These are phyloP conservation scores for Lumnitzera littorea DNA, from an alignment of 345 rosid species.

Conservation along the genomic window DNA sequence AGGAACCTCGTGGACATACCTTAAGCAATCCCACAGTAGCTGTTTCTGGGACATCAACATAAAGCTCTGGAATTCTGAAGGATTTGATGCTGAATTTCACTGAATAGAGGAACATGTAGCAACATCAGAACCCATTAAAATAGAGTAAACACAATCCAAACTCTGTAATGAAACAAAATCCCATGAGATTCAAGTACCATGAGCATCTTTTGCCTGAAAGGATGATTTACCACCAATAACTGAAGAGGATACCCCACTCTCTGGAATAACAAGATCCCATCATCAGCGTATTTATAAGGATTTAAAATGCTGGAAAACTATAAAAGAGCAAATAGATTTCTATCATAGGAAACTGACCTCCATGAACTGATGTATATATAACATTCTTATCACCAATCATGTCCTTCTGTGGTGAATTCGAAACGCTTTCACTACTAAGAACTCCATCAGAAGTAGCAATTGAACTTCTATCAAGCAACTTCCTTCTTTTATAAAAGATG, in stretches of 20 bases:
- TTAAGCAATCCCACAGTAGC: slow-evolving; percentile 80
- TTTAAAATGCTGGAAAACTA: slow-evolving; percentile 6
- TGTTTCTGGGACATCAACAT: slow-evolving; percentile 77
- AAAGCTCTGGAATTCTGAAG: slow-evolving; percentile 81
- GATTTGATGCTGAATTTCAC: slow-evolving; percentile 92
- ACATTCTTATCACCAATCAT: slow-evolving; percentile 24
- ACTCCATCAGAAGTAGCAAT: slow-evolving; percentile 61
- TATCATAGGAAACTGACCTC: slow-evolving; percentile 30
- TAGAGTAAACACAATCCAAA: slow-evolving; percentile 5
- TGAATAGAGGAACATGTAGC: slow-evolving; percentile 31
- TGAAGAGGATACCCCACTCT: slow-evolving; percentile 31
- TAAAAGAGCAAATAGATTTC: slow-evolving; percentile 1
- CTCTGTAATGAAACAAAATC: slow-evolving; percentile 6
- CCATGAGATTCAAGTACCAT: slow-evolving; percentile 38
- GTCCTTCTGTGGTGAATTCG: slow-evolving; percentile 57
- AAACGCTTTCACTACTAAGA: slow-evolving; percentile 77
- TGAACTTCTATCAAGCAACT: slow-evolving; percentile 41
- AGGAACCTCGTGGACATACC: slow-evolving; percentile 32
- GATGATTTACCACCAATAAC: slow-evolving; percentile 36
- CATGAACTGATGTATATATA: slow-evolving; percentile 17
- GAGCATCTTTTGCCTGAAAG: slow-evolving; percentile 49
- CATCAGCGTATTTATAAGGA: slow-evolving; percentile 10
- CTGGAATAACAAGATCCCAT: slow-evolving; percentile 27
- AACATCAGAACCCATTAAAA: slow-evolving; percentile 18
- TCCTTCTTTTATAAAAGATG: slow-evolving; percentile 55